Evolutionary conservation across 2,329 filamentous ascomycete species (phyloP).

Genomic region (Pseudomassariella vexata): DNA sequence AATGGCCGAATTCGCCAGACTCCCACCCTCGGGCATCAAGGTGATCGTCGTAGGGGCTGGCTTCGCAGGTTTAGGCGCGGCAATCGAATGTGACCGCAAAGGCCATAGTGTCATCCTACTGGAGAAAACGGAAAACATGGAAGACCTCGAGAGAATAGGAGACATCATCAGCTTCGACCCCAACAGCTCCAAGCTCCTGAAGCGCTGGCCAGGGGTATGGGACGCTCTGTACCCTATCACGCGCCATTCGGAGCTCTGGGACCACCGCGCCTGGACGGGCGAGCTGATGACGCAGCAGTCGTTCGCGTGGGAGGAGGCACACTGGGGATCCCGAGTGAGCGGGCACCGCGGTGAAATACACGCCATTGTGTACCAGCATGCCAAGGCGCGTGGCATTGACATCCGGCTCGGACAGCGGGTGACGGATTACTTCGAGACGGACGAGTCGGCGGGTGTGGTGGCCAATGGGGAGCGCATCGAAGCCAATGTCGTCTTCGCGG

Average conservation of each 20-base stretch:
- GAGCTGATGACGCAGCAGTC: too few relatives aligned
- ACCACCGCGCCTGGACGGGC: too few relatives aligned
- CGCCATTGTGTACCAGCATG: slow-evolving; percentile 42
- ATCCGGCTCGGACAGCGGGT: slow-evolving; percentile 40
- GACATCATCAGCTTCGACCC: slow-evolving; percentile 59
- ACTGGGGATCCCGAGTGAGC: too few relatives aligned
- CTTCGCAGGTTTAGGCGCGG: slow-evolving; percentile 56
- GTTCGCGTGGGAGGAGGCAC: too few relatives aligned
- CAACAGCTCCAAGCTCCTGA: too few relatives aligned
- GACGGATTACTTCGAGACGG: slow-evolving; percentile 41
- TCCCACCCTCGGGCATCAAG: too few relatives aligned
- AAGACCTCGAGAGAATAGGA: slow-evolving; percentile 51
- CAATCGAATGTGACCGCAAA: slow-evolving; percentile 57
- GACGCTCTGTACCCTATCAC: too few relatives aligned
- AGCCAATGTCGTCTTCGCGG: slow-evolving; percentile 26
- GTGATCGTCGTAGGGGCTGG: slow-evolving; percentile 26
- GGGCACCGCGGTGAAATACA: slow-evolving; percentile 50
- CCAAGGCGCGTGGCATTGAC: slow-evolving; percentile 40
- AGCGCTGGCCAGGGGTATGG: too few relatives aligned
- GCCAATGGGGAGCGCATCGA: slow-evolving; percentile 10
- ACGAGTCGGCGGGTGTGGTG: slow-evolving; percentile 24
- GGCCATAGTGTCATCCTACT: slow-evolving; percentile 43
- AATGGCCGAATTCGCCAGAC: too few relatives aligned
- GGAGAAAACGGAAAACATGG: slow-evolving; percentile 51
- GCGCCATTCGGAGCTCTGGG: too few relatives aligned